Conservation (phyloP, 2,329 filamentous ascomycete genomes). For the Beauveria australis region DNA sequence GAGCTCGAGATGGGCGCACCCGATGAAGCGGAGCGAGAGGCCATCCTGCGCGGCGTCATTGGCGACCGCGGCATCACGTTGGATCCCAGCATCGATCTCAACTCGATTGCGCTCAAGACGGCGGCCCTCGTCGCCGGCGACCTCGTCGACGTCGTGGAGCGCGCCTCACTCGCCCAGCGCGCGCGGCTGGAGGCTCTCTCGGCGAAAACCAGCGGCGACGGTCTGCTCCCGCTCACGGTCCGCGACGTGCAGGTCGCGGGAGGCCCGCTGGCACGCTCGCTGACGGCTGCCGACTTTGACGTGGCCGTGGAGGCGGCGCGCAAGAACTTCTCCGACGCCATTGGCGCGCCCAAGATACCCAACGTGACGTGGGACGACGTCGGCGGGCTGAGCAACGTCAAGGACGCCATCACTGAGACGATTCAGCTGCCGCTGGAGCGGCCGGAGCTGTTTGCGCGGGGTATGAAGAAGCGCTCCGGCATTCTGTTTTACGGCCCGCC, state of each 20-base stretch:
- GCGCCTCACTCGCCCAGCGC: slow-evolving; percentile 70
- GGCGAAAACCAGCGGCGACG: slow-evolving; percentile 28
- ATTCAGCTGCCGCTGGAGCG: slow-evolving; percentile 88
- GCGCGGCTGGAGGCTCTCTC: slow-evolving; percentile 70
- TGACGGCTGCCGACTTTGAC: slow-evolving; percentile 81
- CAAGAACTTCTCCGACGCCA: slow-evolving; percentile 96
- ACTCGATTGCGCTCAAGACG: slow-evolving; percentile 84
- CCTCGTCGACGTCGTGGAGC: slow-evolving; percentile 86
- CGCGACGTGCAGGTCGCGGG: slow-evolving; percentile 85
- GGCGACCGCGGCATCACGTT: slow-evolving; percentile 68
- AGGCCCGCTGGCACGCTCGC: slow-evolving; percentile 66
- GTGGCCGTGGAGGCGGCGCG: slow-evolving; percentile 89
- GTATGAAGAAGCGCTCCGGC: slow-evolving; percentile 94
- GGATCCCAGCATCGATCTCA: slow-evolving; percentile 75
- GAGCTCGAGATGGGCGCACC: slow-evolving; percentile 91
- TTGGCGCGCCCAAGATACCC: slow-evolving; percentile 94
- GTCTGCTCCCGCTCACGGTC: slow-evolving; percentile 46
- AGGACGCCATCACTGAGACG: slow-evolving; percentile 93
- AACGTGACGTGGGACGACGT: slow-evolving; percentile 97
- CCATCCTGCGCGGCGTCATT: slow-evolving; percentile 72
- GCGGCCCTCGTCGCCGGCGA: slow-evolving; percentile 92
- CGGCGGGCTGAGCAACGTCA: slow-evolving; percentile 85
- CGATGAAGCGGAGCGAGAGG: slow-evolving; percentile 85
- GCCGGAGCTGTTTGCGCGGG: slow-evolving; percentile 90
- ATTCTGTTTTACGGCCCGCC: slow-evolving; percentile 89